A percentile compares a stretch with the other conserved stretches of the same genome.
Conservation (phyloP, 2,329 filamentous ascomycete species). For the Colletotrichum incanum region DNA sequence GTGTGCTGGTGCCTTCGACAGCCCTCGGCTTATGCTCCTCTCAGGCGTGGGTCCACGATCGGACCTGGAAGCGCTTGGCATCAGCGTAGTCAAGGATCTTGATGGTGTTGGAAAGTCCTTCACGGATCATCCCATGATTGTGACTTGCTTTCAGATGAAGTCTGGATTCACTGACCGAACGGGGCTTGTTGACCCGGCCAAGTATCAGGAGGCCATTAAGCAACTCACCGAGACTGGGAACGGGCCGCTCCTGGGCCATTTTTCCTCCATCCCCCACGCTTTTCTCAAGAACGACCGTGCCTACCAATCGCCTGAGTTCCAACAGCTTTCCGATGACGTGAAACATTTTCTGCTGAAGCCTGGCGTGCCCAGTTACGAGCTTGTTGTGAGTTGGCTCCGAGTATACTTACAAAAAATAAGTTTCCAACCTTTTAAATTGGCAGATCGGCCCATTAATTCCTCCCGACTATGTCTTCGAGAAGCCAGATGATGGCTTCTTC, state of each 20-base stretch:
- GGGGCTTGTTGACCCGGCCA: conserved; percentile 17
- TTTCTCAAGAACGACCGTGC: conserved; percentile 31
- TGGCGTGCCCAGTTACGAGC: conserved; percentile 26
- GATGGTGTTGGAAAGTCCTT: conserved; percentile 3
- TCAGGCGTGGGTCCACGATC: neutral
- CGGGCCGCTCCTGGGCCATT: conserved; percentile 21
- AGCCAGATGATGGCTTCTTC: conserved; percentile 21
- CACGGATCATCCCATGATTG: conserved; percentile 45
- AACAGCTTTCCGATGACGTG: conserved; percentile 1
- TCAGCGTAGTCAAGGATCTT: conserved; percentile 17
- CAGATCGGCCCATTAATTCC: conserved; percentile 32
- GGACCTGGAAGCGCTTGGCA: conserved; percentile 3
- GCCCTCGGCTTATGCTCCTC: conserved; percentile 61
- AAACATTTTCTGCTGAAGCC: conserved; percentile 2
- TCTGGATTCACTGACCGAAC: conserved; percentile 27
- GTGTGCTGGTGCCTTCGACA: conserved; percentile 77
- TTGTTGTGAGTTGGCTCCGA: conserved; percentile 16
- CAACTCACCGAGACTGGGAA: conserved; percentile 19
- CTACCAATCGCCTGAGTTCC: conserved; percentile 14
- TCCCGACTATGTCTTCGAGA: conserved; percentile 19
- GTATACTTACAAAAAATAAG: neutral
- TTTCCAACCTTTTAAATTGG: neutral
- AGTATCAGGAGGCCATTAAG: conserved; percentile 26
- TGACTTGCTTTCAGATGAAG: conserved; percentile 39
- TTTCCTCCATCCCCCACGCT: conserved; percentile 32